Conservation (phyloP, 305 asterid genomes). For the Fraxinus ornus region DNA sequence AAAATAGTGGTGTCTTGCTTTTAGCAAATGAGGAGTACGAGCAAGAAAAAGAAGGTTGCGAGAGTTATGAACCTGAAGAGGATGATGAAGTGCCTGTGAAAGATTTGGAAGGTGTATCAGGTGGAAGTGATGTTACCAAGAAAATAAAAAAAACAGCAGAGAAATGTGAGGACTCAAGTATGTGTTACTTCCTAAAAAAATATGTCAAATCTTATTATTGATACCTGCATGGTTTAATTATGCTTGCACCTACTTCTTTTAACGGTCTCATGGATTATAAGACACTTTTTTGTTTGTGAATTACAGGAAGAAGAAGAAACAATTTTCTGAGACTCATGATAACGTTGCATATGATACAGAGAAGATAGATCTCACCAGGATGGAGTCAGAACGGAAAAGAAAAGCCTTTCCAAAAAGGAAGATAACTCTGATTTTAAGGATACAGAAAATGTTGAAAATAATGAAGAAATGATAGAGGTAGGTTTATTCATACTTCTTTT, state of each 20-base stretch:
- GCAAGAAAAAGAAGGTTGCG: constrained; percentile 57
- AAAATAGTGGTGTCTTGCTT: constrained; percentile 45
- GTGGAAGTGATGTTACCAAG: constrained; percentile 38
- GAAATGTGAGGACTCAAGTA: constrained; percentile 56
- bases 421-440: constrained; percentile 31
- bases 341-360: constrained; percentile 32
- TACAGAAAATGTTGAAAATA: constrained; percentile 28
- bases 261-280: constrained; percentile 7
- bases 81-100: constrained; percentile 35
- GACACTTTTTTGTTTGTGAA: not conserved
- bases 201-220: not conserved
- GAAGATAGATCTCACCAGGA: constrained; percentile 33
- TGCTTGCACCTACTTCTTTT: constrained; percentile 16
- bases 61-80: constrained; percentile 47
- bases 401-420: constrained; percentile 30
- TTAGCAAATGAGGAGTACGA: constrained; percentile 69
- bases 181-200: not conserved
- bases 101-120: constrained; percentile 34
- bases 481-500: constrained; percentile 23
- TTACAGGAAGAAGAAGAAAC: constrained; percentile 73
- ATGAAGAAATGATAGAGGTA: constrained; percentile 38
- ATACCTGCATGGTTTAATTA: constrained; percentile 6
- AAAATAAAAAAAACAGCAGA: constrained; percentile 56
- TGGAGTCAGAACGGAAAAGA: constrained; percentile 28
- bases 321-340: constrained; percentile 34